A percentile compares a stretch with the other conserved stretches of the same genome.
These are phyloP conservation scores for Cylindricascospora bacillispora DNA, from an alignment of 1,139 yeast genomes.

Conservation along the genomic window DNA sequence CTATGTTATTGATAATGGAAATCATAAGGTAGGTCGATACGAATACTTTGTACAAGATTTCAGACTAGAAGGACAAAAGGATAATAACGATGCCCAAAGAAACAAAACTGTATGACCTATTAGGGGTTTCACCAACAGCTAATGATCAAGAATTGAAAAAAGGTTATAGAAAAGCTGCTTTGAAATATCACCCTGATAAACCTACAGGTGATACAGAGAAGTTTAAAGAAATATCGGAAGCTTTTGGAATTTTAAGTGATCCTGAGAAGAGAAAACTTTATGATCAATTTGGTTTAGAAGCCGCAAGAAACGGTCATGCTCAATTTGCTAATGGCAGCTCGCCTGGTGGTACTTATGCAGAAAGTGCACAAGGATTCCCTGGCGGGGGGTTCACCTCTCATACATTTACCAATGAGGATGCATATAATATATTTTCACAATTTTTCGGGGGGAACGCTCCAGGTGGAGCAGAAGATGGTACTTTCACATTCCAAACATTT, in stretches of 20 bases:
- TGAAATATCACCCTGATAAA: conserved; percentile 87
- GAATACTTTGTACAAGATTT: no score
- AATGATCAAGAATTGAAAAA: conserved; percentile 69
- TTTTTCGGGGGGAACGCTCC: conserved; percentile 23
- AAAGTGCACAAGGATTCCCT: conserved; percentile 35
- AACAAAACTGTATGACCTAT: conserved; percentile 62
- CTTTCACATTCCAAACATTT: conserved; percentile 6
- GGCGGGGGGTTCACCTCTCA: conserved; percentile 45
- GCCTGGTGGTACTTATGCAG: conserved; percentile 28
- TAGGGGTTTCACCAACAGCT: conserved; percentile 74
- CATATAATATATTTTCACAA: conserved; percentile 57
- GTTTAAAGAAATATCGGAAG: conserved; percentile 80
- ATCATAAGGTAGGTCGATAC: no score
- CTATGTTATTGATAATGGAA: no score
- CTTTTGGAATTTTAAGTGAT: conserved; percentile 80
- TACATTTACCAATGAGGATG: conserved; percentile 63
- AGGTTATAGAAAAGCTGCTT: conserved; percentile 74
- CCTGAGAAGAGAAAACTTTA: conserved; percentile 73
- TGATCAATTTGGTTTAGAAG: conserved; percentile 72
- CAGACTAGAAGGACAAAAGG: no score
- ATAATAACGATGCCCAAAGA: conserved; percentile 85
- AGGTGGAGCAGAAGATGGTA: conserved; percentile 10
- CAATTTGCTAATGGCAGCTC: conserved; percentile 33
- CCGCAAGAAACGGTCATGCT: conserved; percentile 81
- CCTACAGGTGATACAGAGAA: conserved; percentile 90